Evolutionary conservation across 805 yeast species (phyloP), one percentile per base, ranked within the genome.

Genomic region (Nakazawaea anatomiae): DNA sequence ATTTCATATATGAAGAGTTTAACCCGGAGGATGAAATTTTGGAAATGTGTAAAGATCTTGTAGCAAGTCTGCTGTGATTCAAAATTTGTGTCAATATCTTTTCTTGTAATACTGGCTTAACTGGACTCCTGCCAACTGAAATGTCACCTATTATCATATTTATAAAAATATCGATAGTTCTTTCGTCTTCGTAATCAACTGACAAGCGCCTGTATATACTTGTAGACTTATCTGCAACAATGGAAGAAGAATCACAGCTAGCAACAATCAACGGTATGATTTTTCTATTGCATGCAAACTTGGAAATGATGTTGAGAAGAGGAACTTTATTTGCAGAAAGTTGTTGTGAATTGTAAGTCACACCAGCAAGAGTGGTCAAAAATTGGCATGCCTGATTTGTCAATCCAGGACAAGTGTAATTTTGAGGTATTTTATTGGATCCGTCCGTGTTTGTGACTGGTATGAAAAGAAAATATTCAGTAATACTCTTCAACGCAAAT

Each of bases 291-390:
- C 70, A 70, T n/a, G 68, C 58, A 0, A 77, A 78, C 52, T 68
- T 55, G 48, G 77, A 66, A 53, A 70, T 46, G 61, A 85, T 66
- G 57, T 73, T 57, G 54, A 77, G 45, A 1, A 79, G 68, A 9
- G 74, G 70, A 5, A 51, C 54, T 53, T 76, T 81, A 46, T 68
- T 72, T 5, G 52, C 57, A 1, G 66, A 55, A 41, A 88, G 63
- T 18, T 76, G 80, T 0, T 72, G 73, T 5, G 70, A 67, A 48
- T 77, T 77, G 59, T 78, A 82, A 0, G 77, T 64, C 0, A 82
- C 77, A 30, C 91, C 92, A 2, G 92, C 89, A 55, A 79, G 79
- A 49, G 73, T 75, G 0, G 89, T 84, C 57, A 89, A 79, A 57
- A 84, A 88, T 0, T 77, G 62, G 18, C 78, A 75, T 41, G 85